These are phyloP conservation scores for Xylariaceae sp. DNA, from an alignment of 2,329 filamentous ascomycete species.

Conservation along the genomic window DNA sequence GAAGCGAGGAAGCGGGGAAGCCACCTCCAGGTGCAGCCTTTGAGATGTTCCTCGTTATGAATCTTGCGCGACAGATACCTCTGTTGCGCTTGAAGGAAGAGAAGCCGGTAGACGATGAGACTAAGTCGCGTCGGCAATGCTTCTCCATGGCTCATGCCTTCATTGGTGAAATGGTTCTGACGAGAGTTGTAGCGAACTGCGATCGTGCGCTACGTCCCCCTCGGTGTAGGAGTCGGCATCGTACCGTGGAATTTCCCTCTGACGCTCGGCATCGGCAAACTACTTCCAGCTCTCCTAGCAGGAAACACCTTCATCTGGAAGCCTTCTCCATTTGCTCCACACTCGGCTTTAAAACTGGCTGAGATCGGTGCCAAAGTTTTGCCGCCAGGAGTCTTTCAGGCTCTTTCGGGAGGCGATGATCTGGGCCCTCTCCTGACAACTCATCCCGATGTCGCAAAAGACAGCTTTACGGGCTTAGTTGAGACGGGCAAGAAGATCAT, in stretches of 20 bases:
- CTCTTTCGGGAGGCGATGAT: conserved; percentile 57
- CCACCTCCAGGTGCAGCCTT: conserved; percentile 7
- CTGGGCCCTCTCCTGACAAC: conserved; percentile 57
- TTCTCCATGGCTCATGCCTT: neutral
- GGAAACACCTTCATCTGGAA: conserved; percentile 57
- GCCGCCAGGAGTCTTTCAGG: conserved; percentile 61
- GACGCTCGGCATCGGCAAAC: conserved; percentile 50
- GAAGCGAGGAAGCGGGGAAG: conserved; percentile 20
- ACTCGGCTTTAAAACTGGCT: conserved; percentile 51
- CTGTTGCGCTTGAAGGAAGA: conserved; percentile 22
- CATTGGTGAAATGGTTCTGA: neutral
- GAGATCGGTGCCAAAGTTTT: conserved; percentile 57
- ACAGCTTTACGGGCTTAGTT: conserved; percentile 62
- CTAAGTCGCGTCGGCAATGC: conserved; percentile 7
- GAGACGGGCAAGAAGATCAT: conserved; percentile 61
- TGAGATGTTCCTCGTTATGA: neutral
- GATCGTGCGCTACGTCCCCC: conserved; percentile 36
- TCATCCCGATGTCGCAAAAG: conserved; percentile 61
- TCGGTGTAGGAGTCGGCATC: conserved; percentile 47
- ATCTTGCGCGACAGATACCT: neutral
- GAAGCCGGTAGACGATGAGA: conserved; percentile 11
- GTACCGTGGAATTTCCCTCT: conserved; percentile 58
- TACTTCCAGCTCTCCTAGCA: conserved; percentile 54
- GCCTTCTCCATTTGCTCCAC: conserved; percentile 52
- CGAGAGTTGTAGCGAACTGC: conserved; percentile 25